These are phyloP conservation scores for Cicer pinnatifidum DNA, from an alignment of 306 rosid genomes.

Conservation along the genomic window DNA sequence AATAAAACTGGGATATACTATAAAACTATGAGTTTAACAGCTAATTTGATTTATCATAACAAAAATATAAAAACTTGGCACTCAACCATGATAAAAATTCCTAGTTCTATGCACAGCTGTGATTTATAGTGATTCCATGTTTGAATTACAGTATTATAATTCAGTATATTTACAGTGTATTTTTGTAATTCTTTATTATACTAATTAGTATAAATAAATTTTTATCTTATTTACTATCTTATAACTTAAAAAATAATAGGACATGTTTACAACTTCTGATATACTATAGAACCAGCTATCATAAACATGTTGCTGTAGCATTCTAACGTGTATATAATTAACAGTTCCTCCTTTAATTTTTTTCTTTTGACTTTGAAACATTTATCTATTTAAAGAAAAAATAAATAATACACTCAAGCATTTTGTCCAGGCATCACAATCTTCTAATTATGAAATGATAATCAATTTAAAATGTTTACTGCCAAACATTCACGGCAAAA, in stretches of 20 bases:
- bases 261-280: neutral
- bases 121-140: neutral
- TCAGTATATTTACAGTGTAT: neutral
- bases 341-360: neutral
- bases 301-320: neutral
- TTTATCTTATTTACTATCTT: neutral
- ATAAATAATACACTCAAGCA: neutral
- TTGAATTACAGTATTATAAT: neutral
- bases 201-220: too few species aligned
- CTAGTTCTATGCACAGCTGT: conserved; percentile 5
- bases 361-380: neutral
- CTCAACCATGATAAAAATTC: neutral
- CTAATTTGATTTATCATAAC: neutral
- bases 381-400: neutral
- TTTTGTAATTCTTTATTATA: neutral
- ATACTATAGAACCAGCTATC: neutral
- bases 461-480: neutral
- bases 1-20: neutral
- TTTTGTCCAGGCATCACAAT: neutral
- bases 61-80: conserved; percentile 12
- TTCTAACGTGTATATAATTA: neutral
- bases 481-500: neutral
- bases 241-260: conserved; percentile 5
- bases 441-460: neutral
- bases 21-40: neutral